Evolutionary conservation across 75 land plant species (phyloP), one percentile per base, ranked within the genome.

Genomic region (Pinus tabuliformis): DNA sequence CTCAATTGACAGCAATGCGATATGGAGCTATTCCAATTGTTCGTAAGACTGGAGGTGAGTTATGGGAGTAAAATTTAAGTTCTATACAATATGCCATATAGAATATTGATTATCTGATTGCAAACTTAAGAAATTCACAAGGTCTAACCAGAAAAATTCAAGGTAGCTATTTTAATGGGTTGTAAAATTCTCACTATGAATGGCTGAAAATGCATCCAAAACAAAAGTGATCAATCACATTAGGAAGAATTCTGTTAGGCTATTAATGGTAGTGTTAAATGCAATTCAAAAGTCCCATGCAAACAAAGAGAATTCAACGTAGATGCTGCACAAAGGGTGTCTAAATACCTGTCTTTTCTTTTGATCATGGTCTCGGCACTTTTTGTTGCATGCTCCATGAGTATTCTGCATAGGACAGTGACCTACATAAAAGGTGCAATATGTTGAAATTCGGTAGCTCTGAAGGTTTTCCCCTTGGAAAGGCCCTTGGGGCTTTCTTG

Each of bases 1-100:
- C 99, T 16, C 99, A 97, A 74, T 80, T 97, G 62, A 86, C 49
- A 57, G 98, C 99, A 54, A 94, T 97, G 99, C 85, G 99, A 78
- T 97, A 92, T 86, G 99, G 99, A 56, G 85, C 95, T 36, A 92
- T 97, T 66, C 98, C 99, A 37, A 84, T 97, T 21, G 99, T 90
- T 72, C 93, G 99, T n/a, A 97, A 90, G 82, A 97, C 99, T 62
- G 99, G 99, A 86, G 99, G 99, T 94, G 56, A 22, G 81, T 64
- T 13, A 54, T 74, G 54, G 54, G 11, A 49, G 54, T 49, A 49
- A 49, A 68, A 42, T 22, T 36, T 20, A 20, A 68, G 72, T 7
- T 68, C 11, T 68, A 68, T n/a, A 68, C 3, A 20, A 9, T 68
- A 20, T 68, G 3, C n/a, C 9, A 39, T 39, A 24, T 68, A 17